Evolutionary conservation across 805 yeast species (phyloP).

Genomic region (Candida fluviatilis): DNA sequence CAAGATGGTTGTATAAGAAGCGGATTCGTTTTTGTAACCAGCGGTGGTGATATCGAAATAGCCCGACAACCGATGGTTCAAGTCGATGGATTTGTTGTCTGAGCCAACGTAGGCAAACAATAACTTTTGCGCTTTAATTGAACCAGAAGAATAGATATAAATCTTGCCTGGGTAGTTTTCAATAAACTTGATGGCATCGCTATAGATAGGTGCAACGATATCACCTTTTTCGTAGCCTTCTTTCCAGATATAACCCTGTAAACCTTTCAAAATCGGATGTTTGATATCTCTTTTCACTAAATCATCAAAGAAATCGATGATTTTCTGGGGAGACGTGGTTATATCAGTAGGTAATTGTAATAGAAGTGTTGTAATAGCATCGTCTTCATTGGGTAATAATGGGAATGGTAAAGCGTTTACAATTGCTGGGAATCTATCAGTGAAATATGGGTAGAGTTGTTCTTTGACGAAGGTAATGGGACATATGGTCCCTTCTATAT

Average conservation of each 20-base stretch:
- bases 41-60: slow-evolving; percentile 85
- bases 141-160: slow-evolving; percentile 85
- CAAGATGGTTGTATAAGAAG: slow-evolving; percentile 58
- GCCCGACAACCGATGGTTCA: slow-evolving; percentile 52
- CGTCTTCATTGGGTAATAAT: slow-evolving; percentile 12
- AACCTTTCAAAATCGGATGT: slow-evolving; percentile 67
- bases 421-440: slow-evolving; percentile 42
- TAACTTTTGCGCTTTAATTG: slow-evolving; percentile 80
- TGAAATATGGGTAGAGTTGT: slow-evolving; percentile 70
- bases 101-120: slow-evolving; percentile 58
- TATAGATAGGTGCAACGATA: slow-evolving; percentile 70
- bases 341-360: slow-evolving; percentile 42
- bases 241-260: slow-evolving; percentile 85
- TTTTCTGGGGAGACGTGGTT: slow-evolving; percentile 18
- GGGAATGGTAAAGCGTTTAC: slow-evolving; percentile 32
- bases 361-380: slow-evolving; percentile 29
- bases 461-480: slow-evolving; percentile 88
- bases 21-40: slow-evolving; percentile 60
- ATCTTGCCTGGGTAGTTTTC: slow-evolving; percentile 27
- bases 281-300: slow-evolving; percentile 69
- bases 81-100: slow-evolving; percentile 34
- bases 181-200: slow-evolving; percentile 64
- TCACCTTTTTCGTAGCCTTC: slow-evolving; percentile 75
- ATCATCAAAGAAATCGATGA: slow-evolving; percentile 47
- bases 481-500: slow-evolving; percentile 92